phyloP scores from a whole-genome alignment of 1,284 basidiomycete genomes.

The Naganishia sp. region DNA sequence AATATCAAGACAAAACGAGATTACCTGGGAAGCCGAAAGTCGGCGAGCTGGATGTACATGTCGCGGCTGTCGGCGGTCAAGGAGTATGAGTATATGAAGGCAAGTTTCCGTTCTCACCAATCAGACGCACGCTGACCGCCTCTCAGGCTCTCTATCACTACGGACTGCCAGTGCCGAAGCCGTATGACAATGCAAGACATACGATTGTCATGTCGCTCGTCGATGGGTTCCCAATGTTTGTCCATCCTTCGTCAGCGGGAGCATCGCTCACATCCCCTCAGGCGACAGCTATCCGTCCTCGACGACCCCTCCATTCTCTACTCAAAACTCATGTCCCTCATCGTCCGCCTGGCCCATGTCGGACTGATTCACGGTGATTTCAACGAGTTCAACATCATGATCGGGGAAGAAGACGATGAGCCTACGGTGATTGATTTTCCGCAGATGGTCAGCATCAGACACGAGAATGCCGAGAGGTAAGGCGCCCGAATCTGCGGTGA shows the following conservation, averaged over 20 bases:
- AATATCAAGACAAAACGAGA: conserved; percentile 96
- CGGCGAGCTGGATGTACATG: conserved; percentile 99
- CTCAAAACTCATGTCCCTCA: conserved; percentile 89
- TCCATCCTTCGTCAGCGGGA: conserved; percentile 28
- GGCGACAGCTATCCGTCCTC: conserved; percentile 78
- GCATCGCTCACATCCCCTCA: conserved; percentile 45
- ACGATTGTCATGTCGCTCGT: conserved; percentile 95
- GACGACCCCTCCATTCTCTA: conserved; percentile 81
- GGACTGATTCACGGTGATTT: conserved; percentile 98
- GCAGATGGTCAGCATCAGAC: conserved; percentile 97
- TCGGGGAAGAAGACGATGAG: conserved; percentile 74
- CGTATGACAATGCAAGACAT: conserved; percentile 92
- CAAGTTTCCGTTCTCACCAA: conserved; percentile 45
- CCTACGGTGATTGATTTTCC: conserved; percentile 98
- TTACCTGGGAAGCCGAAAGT: conserved; percentile 92
- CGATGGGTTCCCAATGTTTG: conserved; percentile 90
- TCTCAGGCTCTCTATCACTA: conserved; percentile 85
- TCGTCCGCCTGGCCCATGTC: conserved; percentile 87
- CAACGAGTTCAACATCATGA: conserved; percentile 99
- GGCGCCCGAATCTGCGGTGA: conserved; percentile 38
- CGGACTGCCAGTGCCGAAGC: conserved; percentile 87
- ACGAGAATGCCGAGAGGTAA: conserved; percentile 94
- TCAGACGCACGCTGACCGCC: conserved; percentile 12
- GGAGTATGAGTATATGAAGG: conserved; percentile 99
- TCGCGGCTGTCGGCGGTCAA: conserved; percentile 93